Evolutionary conservation across 495 filamentous ascomycete genomes (phyloP).

Genomic region (Elasticomyces elasticus): DNA sequence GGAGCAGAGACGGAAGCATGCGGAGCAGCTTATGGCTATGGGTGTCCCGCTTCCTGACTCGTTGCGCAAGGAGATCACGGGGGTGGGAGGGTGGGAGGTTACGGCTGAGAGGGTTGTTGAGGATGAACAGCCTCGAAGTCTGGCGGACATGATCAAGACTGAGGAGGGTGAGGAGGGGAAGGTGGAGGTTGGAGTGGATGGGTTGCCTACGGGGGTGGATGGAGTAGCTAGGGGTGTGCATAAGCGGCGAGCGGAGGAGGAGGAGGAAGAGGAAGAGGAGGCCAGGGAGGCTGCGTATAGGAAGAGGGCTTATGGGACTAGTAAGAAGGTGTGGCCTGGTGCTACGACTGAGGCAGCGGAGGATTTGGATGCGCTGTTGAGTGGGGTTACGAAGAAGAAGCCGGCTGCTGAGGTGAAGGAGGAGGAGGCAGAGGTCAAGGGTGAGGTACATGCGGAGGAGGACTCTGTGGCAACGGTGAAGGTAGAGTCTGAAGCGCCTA

Average conservation of each 20-base stretch:
- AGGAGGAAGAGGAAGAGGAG: constrained; percentile 34
- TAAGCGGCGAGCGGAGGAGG: constrained; percentile 52
- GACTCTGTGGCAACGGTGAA: constrained; percentile 19
- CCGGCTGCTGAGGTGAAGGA: constrained; percentile 24
- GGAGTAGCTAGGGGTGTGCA: constrained; percentile 51
- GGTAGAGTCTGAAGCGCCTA: constrained; percentile 1
- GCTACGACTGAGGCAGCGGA: constrained; percentile 37
- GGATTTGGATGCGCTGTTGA: constrained; percentile 64
- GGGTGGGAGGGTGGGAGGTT: constrained; percentile 85
- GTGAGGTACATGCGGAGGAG: constrained; percentile 21
- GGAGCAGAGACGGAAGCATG: constrained; percentile 70
- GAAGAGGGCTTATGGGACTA: constrained; percentile 64
- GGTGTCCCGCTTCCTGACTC: constrained; percentile 79
- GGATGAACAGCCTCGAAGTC: constrained; percentile 6
- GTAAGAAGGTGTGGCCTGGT: constrained; percentile 54
- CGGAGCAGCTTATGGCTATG: constrained; percentile 78
- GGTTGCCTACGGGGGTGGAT: constrained; percentile 43
- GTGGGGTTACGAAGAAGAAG: constrained; percentile 25
- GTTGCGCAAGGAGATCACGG: constrained; percentile 65
- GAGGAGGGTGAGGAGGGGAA: constrained; percentile 38
- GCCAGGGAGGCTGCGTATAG: constrained; percentile 46
- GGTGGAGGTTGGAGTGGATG: constrained; percentile 31
- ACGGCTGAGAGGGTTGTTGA: constrained; percentile 46
- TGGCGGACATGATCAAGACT: constrained; percentile 22
- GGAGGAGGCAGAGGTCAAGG: constrained; percentile 26